These are phyloP conservation scores for Cystobasidium onofrii DNA, from an alignment of 768 basidiomycete genomes.

Conservation along the genomic window DNA sequence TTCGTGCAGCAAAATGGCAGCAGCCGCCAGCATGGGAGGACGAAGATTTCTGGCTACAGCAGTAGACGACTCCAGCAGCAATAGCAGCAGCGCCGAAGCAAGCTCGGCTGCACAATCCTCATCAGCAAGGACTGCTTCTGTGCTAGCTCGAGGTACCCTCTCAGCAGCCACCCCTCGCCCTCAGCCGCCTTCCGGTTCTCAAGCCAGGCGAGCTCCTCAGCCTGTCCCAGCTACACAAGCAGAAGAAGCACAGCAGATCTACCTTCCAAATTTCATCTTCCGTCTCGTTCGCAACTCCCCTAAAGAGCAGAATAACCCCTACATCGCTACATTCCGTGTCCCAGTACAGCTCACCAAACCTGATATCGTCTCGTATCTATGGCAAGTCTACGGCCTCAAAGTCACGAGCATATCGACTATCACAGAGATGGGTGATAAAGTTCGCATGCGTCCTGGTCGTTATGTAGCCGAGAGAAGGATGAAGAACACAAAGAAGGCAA, in stretches of 20 bases:
- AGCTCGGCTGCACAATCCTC: not conserved
- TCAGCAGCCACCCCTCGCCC: not conserved
- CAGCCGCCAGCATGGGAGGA: not conserved
- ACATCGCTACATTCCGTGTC: slow-evolving; percentile 41
- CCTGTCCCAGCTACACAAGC: slow-evolving; percentile 4
- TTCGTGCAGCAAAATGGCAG: not conserved
- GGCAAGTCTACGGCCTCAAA: slow-evolving; percentile 40
- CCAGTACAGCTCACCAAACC: slow-evolving; percentile 41
- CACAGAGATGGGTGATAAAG: slow-evolving; percentile 40
- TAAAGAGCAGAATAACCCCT: slow-evolving; percentile 38
- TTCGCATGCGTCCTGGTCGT: slow-evolving; percentile 30
- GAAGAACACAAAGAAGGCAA: slow-evolving; percentile 40
- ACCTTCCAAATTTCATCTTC: slow-evolving; percentile 39
- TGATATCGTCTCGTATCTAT: slow-evolving; percentile 41
- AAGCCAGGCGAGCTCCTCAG: not conserved
- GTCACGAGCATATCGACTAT: slow-evolving; percentile 39
- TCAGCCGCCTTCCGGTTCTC: not conserved
- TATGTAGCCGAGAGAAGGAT: slow-evolving; percentile 32
- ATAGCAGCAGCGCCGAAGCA: not conserved
- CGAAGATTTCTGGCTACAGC: slow-evolving; percentile 17
- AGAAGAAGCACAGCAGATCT: slow-evolving; percentile 32
- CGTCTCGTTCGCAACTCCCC: slow-evolving; percentile 41
- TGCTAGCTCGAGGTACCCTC: too few species aligned
- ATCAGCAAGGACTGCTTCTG: too few species aligned
- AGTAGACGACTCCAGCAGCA: not conserved